Evolutionary conservation across 2,329 filamentous ascomycete genomes (phyloP).

Genomic region (Xenoacremonium recifei): DNA sequence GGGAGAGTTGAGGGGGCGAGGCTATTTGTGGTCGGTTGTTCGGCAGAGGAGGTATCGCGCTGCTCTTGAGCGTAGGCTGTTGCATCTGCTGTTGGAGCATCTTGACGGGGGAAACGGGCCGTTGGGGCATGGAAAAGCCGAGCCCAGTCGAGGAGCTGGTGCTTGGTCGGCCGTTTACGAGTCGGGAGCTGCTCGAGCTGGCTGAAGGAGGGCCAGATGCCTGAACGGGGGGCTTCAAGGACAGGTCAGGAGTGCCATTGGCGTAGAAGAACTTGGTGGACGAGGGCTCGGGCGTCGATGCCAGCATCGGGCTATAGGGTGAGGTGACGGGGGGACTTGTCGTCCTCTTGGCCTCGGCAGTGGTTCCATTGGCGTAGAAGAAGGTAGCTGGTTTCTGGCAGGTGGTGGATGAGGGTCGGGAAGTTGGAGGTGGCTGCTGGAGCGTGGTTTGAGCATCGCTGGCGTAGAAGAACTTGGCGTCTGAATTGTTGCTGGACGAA

Average conservation of each 20-base stretch:
- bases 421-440: slow-evolving; percentile 33
- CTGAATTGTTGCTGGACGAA: slow-evolving; percentile 24
- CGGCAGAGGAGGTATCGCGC: slow-evolving; percentile 13
- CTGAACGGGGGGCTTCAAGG: slow-evolving; percentile 32
- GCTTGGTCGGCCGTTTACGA: slow-evolving; percentile 38
- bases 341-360: slow-evolving; percentile 37
- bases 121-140: slow-evolving; percentile 27
- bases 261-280: slow-evolving; percentile 73
- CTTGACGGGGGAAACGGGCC: slow-evolving; percentile 54
- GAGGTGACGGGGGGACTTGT: slow-evolving; percentile 28
- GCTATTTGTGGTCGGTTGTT: slow-evolving; percentile 29
- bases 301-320: slow-evolving; percentile 33
- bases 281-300: slow-evolving; percentile 36
- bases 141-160: slow-evolving; percentile 27
- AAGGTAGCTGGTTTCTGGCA: slow-evolving; percentile 53
- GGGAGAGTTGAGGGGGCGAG: slow-evolving; percentile 37
- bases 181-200: slow-evolving; percentile 45
- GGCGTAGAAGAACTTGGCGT: slow-evolving; percentile 85
- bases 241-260: slow-evolving; percentile 58
- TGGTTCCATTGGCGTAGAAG: slow-evolving; percentile 55
- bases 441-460: slow-evolving; percentile 62
- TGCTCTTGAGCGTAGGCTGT: slow-evolving; percentile 18
- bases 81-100: slow-evolving; percentile 20
- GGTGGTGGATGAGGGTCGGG: slow-evolving; percentile 37
- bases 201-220: slow-evolving; percentile 43